phyloP scores from a whole-genome alignment of 2,329 filamentous ascomycete genomes.

The Fusarium hainanense region DNA sequence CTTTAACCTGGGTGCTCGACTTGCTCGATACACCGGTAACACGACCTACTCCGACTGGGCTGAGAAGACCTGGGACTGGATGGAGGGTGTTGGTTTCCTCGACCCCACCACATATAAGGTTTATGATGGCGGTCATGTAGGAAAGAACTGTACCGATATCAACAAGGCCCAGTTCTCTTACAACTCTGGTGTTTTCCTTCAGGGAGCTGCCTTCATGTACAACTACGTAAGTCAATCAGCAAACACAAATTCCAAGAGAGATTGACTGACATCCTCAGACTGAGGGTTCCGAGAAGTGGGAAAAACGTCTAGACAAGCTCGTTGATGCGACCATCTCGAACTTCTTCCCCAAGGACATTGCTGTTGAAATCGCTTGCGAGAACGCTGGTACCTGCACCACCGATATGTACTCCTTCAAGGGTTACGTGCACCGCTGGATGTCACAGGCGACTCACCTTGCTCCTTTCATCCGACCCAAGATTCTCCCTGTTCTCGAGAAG shows the following conservation, averaged over 20 bases:
- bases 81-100: constrained; percentile 66
- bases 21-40: constrained; percentile 77
- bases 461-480: constrained; percentile 62
- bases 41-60: constrained; percentile 73
- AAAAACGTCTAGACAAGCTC: constrained; percentile 57
- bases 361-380: constrained; percentile 72
- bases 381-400: constrained; percentile 64
- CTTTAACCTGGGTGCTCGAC: constrained; percentile 74
- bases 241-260: not conserved
- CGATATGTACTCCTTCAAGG: constrained; percentile 74
- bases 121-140: constrained; percentile 67
- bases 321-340: constrained; percentile 52
- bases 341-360: constrained; percentile 67
- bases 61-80: constrained; percentile 72
- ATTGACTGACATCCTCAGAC: constrained; percentile 51
- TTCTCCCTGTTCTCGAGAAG: constrained; percentile 62
- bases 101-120: constrained; percentile 68
- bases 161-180: constrained; percentile 70
- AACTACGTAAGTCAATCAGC: constrained; percentile 58
- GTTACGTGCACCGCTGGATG: constrained; percentile 68
- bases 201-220: constrained; percentile 73
- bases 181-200: constrained; percentile 67
- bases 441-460: constrained; percentile 64
- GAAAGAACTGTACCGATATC: constrained; percentile 64
- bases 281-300: constrained; percentile 63